Evolutionary conservation across 768 basidiomycete species (phyloP).

Genomic region (Boletus fagicola): DNA sequence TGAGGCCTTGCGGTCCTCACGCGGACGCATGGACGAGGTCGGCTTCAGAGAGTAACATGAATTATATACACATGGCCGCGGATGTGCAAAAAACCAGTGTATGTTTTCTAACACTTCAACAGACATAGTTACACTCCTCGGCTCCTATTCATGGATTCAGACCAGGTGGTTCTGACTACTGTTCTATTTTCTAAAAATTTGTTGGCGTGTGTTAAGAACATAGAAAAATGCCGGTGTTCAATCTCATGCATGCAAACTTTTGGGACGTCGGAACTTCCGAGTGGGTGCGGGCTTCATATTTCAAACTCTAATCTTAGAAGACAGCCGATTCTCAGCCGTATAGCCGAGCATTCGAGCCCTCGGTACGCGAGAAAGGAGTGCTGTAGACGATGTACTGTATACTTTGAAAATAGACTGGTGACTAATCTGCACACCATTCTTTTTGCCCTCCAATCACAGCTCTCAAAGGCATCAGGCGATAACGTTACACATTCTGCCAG

Average conservation of each 20-base stretch:
- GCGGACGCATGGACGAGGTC: neutral
- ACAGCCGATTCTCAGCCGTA: too few species aligned
- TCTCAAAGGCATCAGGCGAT: too few species aligned
- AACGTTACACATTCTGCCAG: too few species aligned
- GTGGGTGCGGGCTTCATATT: neutral
- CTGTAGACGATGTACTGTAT: too few species aligned
- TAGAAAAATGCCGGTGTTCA: too few species aligned
- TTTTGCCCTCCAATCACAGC: too few species aligned
- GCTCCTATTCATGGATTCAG: neutral
- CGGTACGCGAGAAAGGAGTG: too few species aligned
- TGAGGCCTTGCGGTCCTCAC: neutral
- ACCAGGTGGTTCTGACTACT: neutral
- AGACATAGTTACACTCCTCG: neutral
- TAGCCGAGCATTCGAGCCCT: too few species aligned
- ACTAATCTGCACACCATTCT: too few species aligned
- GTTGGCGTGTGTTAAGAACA: neutral
- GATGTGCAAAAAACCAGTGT: neutral
- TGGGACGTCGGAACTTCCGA: neutral
- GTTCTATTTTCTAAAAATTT: neutral
- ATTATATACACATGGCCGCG: neutral
- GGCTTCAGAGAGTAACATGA: neutral
- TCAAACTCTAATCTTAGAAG: too few species aligned
- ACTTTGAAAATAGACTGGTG: too few species aligned
- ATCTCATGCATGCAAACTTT: too few species aligned
- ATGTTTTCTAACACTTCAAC: neutral